Evolutionary conservation across 371 early-diverging fungal species (phyloP), one percentile per base, ranked within the genome.

Genomic region (Apophysomyces ossiformis): DNA sequence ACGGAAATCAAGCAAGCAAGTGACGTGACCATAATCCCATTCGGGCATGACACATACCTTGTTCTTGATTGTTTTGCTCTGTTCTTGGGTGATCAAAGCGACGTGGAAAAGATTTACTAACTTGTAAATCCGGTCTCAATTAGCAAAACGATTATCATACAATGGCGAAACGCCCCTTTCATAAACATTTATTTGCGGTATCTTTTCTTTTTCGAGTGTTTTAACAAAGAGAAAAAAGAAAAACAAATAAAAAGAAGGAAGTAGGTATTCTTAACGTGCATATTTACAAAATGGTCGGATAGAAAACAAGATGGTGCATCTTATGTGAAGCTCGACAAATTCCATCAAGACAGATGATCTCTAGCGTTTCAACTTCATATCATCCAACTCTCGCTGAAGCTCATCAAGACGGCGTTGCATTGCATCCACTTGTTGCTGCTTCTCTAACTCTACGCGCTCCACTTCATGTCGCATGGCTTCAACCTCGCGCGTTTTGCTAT

Each of bases 401-500:
- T 66, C 67, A 37, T 64, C 63, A 16, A 70, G 41, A n/a, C 50
- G 58, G 16, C 50, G 57, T 36, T 70, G 66, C 71, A 70, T 63
- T 7, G 60, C 64, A 38, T 67, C 65, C n/a, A 63, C 46, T 63
- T 68, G 66, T 15, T 50, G 62, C 57, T 69, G 38, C 45, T 73
- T 71, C 60, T 81, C 78, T 2, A 37, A 57, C 50, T 81, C 69
- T 5, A 74, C 56, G 2, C 58, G 67, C 21, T 69, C 61, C 54
- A 81, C 65, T 4, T 64, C 65, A 18, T 65, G 57, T 18, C 64
- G 63, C 11, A 76, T 37, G 1, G 63, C 64, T 11, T 69, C 75
- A 60, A 81, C 70, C 60, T 79, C 71, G 13, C 57, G 60, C 13
- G 69, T 74, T 36, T 71, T 70, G n/a, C 45, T 61, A 58, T 79